phyloP scores from a whole-genome alignment of 2,329 filamentous ascomycete genomes.

The Camillea tinctor region DNA sequence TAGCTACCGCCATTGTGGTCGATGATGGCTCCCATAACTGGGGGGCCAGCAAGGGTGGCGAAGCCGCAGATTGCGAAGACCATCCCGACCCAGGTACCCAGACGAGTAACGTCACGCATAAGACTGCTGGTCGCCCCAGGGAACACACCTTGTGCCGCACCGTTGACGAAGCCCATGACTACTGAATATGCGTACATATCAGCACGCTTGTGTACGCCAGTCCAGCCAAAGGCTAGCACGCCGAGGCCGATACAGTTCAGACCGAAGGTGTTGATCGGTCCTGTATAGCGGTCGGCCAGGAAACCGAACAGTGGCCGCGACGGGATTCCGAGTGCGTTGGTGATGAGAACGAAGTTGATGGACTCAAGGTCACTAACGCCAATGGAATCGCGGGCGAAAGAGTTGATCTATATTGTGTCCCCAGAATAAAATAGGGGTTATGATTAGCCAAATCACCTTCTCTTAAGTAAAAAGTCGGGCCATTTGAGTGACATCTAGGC shows the following conservation, averaged over 20 bases:
- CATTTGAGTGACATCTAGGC: neutral
- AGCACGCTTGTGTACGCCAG: slow-evolving; percentile 39
- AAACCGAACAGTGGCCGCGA: slow-evolving; percentile 54
- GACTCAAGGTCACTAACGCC: slow-evolving; percentile 48
- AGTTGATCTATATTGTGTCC: slow-evolving; percentile 33
- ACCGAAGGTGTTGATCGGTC: slow-evolving; percentile 55
- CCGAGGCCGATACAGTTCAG: slow-evolving; percentile 43
- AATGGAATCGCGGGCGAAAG: slow-evolving; percentile 41
- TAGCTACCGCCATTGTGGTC: slow-evolving; percentile 20
- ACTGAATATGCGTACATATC: slow-evolving; percentile 24
- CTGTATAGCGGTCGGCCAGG: slow-evolving; percentile 53
- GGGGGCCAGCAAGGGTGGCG: slow-evolving; percentile 24
- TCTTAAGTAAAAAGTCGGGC: too few species aligned
- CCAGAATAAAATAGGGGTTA: neutral
- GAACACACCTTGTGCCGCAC: slow-evolving; percentile 24
- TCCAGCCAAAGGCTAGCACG: slow-evolving; percentile 53
- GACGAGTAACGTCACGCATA: slow-evolving; percentile 19
- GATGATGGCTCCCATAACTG: slow-evolving; percentile 24
- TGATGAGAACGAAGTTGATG: slow-evolving; percentile 57
- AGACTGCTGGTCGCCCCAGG: slow-evolving; percentile 19
- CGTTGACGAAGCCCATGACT: slow-evolving; percentile 24
- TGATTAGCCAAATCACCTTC: neutral
- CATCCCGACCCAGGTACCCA: slow-evolving; percentile 29
- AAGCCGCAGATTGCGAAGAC: slow-evolving; percentile 21
- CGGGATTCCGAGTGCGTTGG: slow-evolving; percentile 57